Evolutionary conservation across 495 filamentous ascomycete genomes (phyloP).

Genomic region (Glonium stellatum): DNA sequence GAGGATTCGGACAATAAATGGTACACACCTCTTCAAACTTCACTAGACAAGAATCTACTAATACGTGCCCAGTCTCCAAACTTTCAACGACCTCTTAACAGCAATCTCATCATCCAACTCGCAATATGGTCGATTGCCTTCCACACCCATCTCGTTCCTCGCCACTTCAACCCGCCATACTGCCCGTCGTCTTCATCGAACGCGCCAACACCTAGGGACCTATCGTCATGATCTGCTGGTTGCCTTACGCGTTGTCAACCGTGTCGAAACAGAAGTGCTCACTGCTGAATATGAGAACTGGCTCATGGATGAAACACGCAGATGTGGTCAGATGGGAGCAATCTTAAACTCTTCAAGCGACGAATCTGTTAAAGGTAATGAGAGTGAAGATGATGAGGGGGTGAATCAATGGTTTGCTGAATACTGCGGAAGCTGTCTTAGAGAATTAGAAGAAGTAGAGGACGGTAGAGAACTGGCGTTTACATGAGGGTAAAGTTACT

Average conservation of each 20-base stretch:
- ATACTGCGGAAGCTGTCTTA: slow-evolving; percentile 26
- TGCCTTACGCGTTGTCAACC: slow-evolving; percentile 82
- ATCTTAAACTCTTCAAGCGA: slow-evolving; percentile 36
- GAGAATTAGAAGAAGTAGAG: slow-evolving; percentile 12
- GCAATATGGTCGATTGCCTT: neutral
- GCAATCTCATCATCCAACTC: neutral
- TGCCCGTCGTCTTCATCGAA: slow-evolving; percentile 56
- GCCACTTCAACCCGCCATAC: slow-evolving; percentile 11
- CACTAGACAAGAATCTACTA: too few species aligned
- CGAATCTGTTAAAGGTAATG: neutral
- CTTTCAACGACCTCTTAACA: slow-evolving; percentile 21
- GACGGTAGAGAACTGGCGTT: neutral
- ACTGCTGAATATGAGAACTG: slow-evolving; percentile 86
- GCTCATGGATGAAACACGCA: slow-evolving; percentile 62
- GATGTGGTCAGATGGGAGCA: slow-evolving; percentile 57
- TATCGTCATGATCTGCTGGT: slow-evolving; percentile 92
- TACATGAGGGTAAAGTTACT: neutral
- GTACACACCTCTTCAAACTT: neutral
- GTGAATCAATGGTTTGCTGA: slow-evolving; percentile 18
- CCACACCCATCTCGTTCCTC: slow-evolving; percentile 1
- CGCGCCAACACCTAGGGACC: slow-evolving; percentile 69
- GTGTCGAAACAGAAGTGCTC: slow-evolving; percentile 76
- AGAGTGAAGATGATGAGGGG: neutral
- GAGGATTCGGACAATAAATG: slow-evolving; percentile 29
- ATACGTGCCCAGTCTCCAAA: slow-evolving; percentile 15